Evolutionary conservation across 495 filamentous ascomycete species (phyloP).

Genomic region (Lepidopterella palustris): DNA sequence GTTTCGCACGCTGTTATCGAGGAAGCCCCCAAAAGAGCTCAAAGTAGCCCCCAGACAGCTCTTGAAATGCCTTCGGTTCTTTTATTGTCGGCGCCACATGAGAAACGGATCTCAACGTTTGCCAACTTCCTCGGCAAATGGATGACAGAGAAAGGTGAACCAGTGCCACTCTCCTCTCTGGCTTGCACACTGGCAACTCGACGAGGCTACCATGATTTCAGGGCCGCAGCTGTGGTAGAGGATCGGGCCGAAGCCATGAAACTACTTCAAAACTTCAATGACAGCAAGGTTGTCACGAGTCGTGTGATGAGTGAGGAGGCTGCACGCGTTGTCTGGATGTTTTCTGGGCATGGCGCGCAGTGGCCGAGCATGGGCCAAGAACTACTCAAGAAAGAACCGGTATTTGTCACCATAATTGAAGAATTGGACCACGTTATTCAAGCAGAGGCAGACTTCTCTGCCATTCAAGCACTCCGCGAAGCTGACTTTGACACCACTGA

Average conservation of each 20-base stretch:
- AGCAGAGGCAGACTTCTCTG: constrained; percentile 33
- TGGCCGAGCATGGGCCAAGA: constrained; percentile 26
- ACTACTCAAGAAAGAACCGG: too few relatives aligned
- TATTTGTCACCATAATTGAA: constrained; percentile 11
- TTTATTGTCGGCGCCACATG: constrained; percentile 34
- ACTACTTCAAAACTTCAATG: constrained; percentile 18
- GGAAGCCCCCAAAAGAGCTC: background rate
- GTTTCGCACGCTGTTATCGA: constrained; percentile 42
- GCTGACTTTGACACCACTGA: constrained; percentile 32
- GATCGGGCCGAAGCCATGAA: constrained; percentile 25
- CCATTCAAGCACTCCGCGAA: constrained; percentile 28
- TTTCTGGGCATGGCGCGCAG: constrained; percentile 29
- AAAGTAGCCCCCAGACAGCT: background rate
- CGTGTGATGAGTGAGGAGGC: constrained; percentile 20
- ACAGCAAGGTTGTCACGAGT: constrained; percentile 23
- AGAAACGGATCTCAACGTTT: constrained; percentile 31
- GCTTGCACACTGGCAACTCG: constrained; percentile 29
- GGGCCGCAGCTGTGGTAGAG: constrained; percentile 25
- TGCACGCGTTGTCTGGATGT: constrained; percentile 18
- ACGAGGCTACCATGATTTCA: constrained; percentile 33
- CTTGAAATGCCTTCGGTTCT: constrained; percentile 13
- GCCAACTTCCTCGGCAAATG: constrained; percentile 12
- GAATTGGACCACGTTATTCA: constrained; percentile 25
- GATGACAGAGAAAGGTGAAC: constrained; percentile 20
- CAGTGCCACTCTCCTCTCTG: constrained; percentile 16